Base-by-base conservation (phyloP, 2,329 filamentous ascomycete species). In the Neodidymelliopsis sp. region DNA sequence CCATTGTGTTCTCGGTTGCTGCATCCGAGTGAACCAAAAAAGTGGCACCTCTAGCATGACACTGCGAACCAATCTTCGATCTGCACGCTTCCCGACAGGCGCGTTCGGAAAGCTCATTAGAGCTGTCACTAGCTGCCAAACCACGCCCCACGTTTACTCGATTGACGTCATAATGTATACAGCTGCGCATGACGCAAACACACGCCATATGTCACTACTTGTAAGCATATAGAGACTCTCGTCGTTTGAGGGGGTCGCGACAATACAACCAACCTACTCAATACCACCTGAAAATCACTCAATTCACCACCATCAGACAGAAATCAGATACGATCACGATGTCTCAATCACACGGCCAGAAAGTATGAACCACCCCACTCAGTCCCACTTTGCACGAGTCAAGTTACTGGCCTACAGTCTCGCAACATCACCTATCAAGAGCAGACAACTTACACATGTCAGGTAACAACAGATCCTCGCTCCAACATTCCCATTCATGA, bases 401-500 rank as follows among this genome's bases (percentile, higher is more conserved):
- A 49, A 51, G 38, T n/a, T 20, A n/a, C 20, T 15, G 18, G 20
- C 30, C 25, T 36, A 19, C 16, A 22, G 33, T 35, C 13, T 34
- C n/a, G 24, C 6, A 13, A 33, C 8, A 16, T 13, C 16, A 24
- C 23, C 24, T 4, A 19, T 23, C 4, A 1, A 20, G 11, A 11
- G 18, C 13, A 7, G 1, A 10, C 11, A 43, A 13, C 40, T 39
- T n/a, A 41, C 54, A 12, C n/a, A 20, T 6, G 3, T 4, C 28
- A 79, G 71, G 66, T 75, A 56, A 82, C 77, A 34, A 78, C 69
- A 35, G 81, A 83, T 65, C 76, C 79, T 41, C 65, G 69, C 50
- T 68, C 75, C 35, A 65, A 62, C 33, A 81, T 83, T 20, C 51
- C 56, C 13, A 81, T 79, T 49, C 69, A 76, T 12, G 90, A 94